Evolutionary conservation across 805 yeast genomes (phyloP).

Genomic region (Candida ipomoeae): DNA sequence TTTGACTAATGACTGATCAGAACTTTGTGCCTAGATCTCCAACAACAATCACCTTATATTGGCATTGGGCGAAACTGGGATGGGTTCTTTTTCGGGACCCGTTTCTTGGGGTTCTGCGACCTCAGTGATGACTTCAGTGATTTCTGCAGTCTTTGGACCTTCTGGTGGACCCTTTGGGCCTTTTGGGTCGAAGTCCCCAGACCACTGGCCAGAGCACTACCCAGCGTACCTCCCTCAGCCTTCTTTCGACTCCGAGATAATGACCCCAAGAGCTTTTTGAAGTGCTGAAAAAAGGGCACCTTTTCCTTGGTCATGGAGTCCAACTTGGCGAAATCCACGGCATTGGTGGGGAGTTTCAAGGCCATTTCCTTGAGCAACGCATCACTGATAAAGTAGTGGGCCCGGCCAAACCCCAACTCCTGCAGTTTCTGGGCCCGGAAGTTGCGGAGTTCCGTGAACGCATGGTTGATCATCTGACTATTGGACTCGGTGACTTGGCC

Average conservation of each 20-base stretch:
- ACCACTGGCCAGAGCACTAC: no score
- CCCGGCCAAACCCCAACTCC: constrained; percentile 30
- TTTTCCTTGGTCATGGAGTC: constrained; percentile 32
- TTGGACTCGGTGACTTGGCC: constrained; percentile 17
- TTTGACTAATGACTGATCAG: no score
- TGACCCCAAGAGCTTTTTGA: constrained; percentile 33
- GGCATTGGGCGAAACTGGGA: constrained; percentile 2
- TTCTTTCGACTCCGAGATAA: constrained; percentile 32
- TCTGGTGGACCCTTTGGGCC: not conserved
- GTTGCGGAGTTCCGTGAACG: constrained; percentile 35
- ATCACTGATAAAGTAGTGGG: constrained; percentile 23
- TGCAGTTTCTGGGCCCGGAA: constrained; percentile 42
- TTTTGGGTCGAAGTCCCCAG: not conserved
- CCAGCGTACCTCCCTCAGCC: not conserved
- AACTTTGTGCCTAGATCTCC: no score
- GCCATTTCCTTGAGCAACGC: constrained; percentile 52
- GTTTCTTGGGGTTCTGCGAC: no score
- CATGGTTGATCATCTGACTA: constrained; percentile 24
- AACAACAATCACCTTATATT: not conserved
- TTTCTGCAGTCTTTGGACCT: no score
- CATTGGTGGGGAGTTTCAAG: constrained; percentile 46
- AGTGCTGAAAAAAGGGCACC: constrained; percentile 31
- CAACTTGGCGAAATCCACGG: constrained; percentile 41
- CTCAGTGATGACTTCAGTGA: no score
- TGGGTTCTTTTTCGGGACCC: not conserved